Conservation (phyloP, 352 stramenopile species). For the Phytophthora aleatoria region DNA sequence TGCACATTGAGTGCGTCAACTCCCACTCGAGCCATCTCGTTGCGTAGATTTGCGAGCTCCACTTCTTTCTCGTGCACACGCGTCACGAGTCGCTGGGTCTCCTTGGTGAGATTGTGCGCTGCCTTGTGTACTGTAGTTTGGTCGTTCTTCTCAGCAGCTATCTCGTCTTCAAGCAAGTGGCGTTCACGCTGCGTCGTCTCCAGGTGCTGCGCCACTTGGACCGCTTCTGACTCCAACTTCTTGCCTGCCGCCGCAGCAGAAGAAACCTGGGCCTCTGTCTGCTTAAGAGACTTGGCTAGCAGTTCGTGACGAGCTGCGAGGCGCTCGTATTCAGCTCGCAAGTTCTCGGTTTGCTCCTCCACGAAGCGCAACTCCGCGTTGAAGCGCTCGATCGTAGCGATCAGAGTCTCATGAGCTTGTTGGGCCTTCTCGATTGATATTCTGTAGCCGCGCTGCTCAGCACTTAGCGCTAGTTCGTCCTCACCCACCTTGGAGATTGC, state of each 20-base stretch:
- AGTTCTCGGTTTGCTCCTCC: slow-evolving; percentile 63
- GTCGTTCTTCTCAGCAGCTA: slow-evolving; percentile 81
- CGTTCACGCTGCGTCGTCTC: slow-evolving; percentile 89
- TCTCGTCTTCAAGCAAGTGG: slow-evolving; percentile 88
- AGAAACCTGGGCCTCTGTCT: slow-evolving; percentile 84
- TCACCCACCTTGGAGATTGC: slow-evolving; percentile 83
- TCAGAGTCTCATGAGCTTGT: slow-evolving; percentile 82
- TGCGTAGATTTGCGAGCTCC: slow-evolving; percentile 84
- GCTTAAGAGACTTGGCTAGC: slow-evolving; percentile 86
- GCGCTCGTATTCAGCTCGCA: slow-evolving; percentile 70
- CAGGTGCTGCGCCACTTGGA: slow-evolving; percentile 69
- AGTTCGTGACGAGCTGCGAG: slow-evolving; percentile 87
- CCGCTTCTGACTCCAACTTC: slow-evolving; percentile 75
- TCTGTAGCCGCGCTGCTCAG: slow-evolving; percentile 90
- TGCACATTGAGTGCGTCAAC: slow-evolving; percentile 94
- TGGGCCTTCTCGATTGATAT: slow-evolving; percentile 86
- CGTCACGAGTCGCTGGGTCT: slow-evolving; percentile 71
- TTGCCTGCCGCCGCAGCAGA: slow-evolving; percentile 68
- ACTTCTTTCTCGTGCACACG: slow-evolving; percentile 91
- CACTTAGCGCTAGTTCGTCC: slow-evolving; percentile 80
- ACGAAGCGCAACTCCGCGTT: slow-evolving; percentile 80
- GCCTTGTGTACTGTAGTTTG: slow-evolving; percentile 92
- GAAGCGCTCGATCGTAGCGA: slow-evolving; percentile 86
- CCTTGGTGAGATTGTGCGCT: slow-evolving; percentile 89
- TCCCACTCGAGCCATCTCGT: slow-evolving; percentile 92